Conservation (phyloP, 805 yeast genomes). For the Cephaloascus fragrans region DNA sequence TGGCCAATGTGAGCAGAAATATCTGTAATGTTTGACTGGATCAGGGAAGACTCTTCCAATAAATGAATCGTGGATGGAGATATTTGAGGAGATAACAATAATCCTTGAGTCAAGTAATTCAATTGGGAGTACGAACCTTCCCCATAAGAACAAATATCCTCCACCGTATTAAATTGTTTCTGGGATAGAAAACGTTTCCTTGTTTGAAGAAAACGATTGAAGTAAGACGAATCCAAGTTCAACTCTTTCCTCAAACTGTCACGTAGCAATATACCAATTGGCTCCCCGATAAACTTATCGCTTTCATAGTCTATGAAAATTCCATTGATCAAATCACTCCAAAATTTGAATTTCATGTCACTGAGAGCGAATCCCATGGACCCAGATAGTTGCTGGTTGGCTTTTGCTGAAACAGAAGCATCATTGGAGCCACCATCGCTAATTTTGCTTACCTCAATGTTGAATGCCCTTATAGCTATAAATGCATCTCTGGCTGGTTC, state of each 20-base stretch:
- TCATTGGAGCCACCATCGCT: conserved; percentile 16
- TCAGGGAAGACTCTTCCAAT: conserved; percentile 31
- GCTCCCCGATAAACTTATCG: conserved; percentile 42
- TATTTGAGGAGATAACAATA: conserved; percentile 44
- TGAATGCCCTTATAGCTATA: conserved; percentile 56
- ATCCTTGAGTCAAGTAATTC: conserved; percentile 55
- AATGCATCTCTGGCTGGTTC: conserved; percentile 50
- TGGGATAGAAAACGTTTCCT: conserved; percentile 42
- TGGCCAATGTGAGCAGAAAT: conserved; percentile 78
- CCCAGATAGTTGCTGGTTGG: conserved; percentile 17
- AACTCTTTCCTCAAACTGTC: conserved; percentile 40
- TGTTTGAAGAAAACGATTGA: conserved; percentile 52
- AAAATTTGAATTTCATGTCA: conserved; percentile 58
- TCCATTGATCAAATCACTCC: conserved; percentile 54
- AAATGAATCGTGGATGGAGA: conserved; percentile 45
- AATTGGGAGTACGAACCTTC: conserved; percentile 74
- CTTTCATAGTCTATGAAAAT: conserved; percentile 26
- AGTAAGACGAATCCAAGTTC: conserved; percentile 40
- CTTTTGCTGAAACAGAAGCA: conserved; percentile 17
- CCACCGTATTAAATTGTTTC: conserved; percentile 34
- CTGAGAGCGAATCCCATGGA: conserved; percentile 28
- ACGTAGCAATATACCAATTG: conserved; percentile 50
- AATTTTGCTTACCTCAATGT: conserved; percentile 51
- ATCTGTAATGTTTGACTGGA: conserved; percentile 42
- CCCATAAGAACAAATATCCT: conserved; percentile 64